A percentile compares a stretch with the other conserved stretches of the same genome.
Evolutionary conservation across 192 early-diverging fungal genomes (phyloP).

Genomic region (Coemansia sp.): DNA sequence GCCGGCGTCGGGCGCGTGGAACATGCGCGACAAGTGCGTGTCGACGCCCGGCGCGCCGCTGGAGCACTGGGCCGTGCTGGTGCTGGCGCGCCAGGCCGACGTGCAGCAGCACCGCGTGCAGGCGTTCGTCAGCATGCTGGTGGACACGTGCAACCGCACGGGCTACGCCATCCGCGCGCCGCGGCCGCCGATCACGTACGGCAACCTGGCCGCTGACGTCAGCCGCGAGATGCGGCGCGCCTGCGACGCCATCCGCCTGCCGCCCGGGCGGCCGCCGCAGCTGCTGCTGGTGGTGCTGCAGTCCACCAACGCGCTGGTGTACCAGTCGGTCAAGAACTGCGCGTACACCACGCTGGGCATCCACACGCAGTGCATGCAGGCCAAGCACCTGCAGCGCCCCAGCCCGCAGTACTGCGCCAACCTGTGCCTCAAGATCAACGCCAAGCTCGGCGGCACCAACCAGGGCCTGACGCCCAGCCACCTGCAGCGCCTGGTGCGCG

Average conservation of each 20-base stretch:
- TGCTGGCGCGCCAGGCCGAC: constrained; percentile 60
- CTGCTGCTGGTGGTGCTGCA: constrained; percentile 81
- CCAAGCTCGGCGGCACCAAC: constrained; percentile 90
- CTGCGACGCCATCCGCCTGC: constrained; percentile 64
- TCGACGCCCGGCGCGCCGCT: constrained; percentile 63
- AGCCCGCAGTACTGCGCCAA: constrained; percentile 95
- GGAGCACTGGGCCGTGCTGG: constrained; percentile 77
- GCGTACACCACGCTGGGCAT: constrained; percentile 85
- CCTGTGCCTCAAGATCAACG: constrained; percentile 90
- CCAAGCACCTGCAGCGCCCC: constrained; percentile 67
- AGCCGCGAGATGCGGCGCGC: constrained; percentile 64
- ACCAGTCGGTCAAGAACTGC: constrained; percentile 84
- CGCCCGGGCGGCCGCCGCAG: constrained; percentile 62
- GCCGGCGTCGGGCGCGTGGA: constrained; percentile 80
- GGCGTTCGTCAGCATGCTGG: constrained; percentile 70
- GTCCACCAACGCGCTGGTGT: constrained; percentile 72
- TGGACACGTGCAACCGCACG: constrained; percentile 66
- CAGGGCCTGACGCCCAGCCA: constrained; percentile 54
- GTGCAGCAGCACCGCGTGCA: constrained; percentile 56
- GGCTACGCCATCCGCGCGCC: constrained; percentile 59
- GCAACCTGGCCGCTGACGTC: constrained; percentile 61
- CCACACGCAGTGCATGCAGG: constrained; percentile 87
- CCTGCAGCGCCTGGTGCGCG: constrained; percentile 54
- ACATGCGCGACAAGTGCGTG: constrained; percentile 77
- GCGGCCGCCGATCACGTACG: constrained; percentile 46